Base-by-base conservation (phyloP, 2,329 filamentous ascomycete genomes). In the Fusarium sarcochroum region DNA sequence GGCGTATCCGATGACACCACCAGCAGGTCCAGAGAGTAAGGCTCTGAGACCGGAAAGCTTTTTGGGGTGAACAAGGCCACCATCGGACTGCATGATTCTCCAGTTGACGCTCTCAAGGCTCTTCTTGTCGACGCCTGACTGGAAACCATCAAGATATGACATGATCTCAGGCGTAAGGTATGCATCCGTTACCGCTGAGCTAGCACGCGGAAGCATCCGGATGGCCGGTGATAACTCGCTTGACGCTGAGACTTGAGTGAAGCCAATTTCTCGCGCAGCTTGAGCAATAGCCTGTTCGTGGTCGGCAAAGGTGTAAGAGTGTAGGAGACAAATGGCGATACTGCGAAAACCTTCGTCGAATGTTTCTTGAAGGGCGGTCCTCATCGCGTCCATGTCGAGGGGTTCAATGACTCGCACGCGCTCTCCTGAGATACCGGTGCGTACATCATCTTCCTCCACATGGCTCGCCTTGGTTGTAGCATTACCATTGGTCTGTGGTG, bases 1-100 rank as follows among this genome's bases (percentile, higher is more conserved):
- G 17, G 94, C 94, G 77, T 97, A 97, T 5, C 94, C 94, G 1
- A 97, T 93, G 0, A 97, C 94, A 37, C 94, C 94, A 27, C 93
- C 94, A n/a, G 94, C 94, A 2, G 94, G 94, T 0, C 94, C 94
- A 1, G 93, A 97, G 2, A 97, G 78, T 61, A 97, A 97, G 3
- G 93, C 93, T 72, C 91, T 90, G 5, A 97, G 81, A 0, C 94
- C 94, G 0, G 92, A 94, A 75, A 97, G 97, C 68, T 88, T 90
- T 55, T 92, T 89, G 1, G 94, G 91, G 68, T 94, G 91, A 0
- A 90, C 88, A 4, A 90, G 77, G 0, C 89, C 89, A n/a, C 93
- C 93, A 68, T 96, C 93, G 17, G 90, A 93, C 78, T 97, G 93
- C 94, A 97, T 97, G 72, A 97, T 97, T 77, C 97, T 93, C 80